phyloP scores from a whole-genome alignment of 768 basidiomycete genomes.

The Cantharellus anzutake region DNA sequence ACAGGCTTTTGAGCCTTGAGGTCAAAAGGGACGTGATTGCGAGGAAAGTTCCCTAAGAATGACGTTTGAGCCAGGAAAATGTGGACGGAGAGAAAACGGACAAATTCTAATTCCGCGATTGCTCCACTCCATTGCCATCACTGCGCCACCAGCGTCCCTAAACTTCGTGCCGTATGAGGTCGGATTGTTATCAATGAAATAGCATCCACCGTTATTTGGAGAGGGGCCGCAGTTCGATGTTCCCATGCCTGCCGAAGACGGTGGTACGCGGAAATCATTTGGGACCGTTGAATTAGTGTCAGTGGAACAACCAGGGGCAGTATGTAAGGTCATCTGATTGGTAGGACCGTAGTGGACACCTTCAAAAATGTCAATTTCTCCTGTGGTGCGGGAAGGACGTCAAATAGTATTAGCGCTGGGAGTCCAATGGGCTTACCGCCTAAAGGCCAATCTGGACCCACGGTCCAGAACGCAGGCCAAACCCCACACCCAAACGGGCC shows the following conservation, averaged over 20 bases:
- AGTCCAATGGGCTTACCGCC: conserved; percentile 16
- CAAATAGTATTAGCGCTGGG: background rate
- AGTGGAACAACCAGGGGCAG: conserved; percentile 2
- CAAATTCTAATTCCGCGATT: conserved; percentile 8
- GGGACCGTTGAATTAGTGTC: background rate
- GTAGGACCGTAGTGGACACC: conserved; percentile 8
- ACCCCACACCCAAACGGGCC: conserved; percentile 55
- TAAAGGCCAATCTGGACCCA: conserved; percentile 33
- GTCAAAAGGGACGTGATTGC: conserved; percentile 4
- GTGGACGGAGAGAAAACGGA: background rate
- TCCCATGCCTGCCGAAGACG: background rate
- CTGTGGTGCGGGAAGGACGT: background rate
- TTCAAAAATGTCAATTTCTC: conserved; percentile 11
- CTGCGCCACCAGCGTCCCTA: conserved; percentile 17
- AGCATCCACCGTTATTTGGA: conserved; percentile 14
- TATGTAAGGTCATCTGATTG: conserved; percentile 9
- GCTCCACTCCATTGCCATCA: conserved; percentile 19
- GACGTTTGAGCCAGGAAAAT: background rate
- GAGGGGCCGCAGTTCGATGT: background rate
- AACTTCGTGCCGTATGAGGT: background rate
- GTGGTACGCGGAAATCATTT: background rate
- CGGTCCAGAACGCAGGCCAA: conserved; percentile 15
- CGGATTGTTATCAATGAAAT: conserved; percentile 14
- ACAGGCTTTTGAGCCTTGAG: conserved; percentile 1
- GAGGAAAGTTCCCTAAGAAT: conserved; percentile 9